Evolutionary conservation across 805 yeast genomes (phyloP).

Genomic region (Henningerozyma blattae): DNA sequence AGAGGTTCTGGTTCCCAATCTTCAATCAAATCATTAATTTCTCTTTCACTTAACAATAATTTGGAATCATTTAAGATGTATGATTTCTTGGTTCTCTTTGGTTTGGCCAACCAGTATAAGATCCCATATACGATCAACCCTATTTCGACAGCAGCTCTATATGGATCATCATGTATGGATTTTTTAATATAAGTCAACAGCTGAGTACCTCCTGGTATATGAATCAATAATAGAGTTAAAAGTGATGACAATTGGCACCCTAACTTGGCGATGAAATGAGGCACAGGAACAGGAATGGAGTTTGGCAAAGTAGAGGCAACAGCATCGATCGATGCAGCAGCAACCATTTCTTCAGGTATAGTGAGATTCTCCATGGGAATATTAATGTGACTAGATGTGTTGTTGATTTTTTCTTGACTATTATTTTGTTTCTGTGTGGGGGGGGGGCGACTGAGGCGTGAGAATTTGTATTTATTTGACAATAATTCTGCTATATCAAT

Average conservation of each 20-base stretch:
- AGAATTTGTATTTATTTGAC: no score
- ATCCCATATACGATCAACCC: constrained; percentile 70
- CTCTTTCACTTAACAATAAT: constrained; percentile 26
- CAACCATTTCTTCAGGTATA: no score
- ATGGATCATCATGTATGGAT: constrained; percentile 88
- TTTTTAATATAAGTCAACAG: constrained; percentile 63
- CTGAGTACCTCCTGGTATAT: constrained; percentile 21
- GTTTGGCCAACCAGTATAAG: constrained; percentile 57
- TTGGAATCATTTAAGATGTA: constrained; percentile 1
- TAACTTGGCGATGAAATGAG: no score
- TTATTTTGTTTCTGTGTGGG: no score
- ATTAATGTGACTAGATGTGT: no score
- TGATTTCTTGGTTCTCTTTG: constrained; percentile 45
- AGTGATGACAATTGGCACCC: constrained; percentile 12
- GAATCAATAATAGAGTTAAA: constrained; percentile 7
- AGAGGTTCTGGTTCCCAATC: constrained; percentile 92
- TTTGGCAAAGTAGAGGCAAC: no score
- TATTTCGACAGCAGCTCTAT: constrained; percentile 74
- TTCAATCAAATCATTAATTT: constrained; percentile 68
- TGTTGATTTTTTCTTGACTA: no score
- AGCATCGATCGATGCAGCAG: no score
- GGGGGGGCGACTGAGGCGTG: no score
- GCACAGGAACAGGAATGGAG: constrained; percentile 21
- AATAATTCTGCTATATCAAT: no score
- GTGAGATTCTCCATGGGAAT: no score